phyloP scores from a whole-genome alignment of 2,329 filamentous ascomycete species.

The Cadophora sp. region DNA sequence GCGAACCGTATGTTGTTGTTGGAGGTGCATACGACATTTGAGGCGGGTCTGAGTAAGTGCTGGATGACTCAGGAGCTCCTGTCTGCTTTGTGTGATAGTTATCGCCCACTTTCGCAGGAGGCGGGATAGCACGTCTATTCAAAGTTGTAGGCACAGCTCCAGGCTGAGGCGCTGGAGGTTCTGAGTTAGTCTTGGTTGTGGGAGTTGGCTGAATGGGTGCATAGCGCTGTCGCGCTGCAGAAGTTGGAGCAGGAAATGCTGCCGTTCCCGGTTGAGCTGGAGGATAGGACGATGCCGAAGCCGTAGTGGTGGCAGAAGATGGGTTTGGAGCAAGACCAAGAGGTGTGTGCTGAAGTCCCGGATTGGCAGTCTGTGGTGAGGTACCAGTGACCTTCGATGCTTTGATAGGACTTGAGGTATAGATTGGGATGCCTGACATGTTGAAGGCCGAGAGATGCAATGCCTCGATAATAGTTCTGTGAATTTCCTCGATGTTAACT shows the following conservation, averaged over 20 bases:
- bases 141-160: slow-evolving; percentile 58
- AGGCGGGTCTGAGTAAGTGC: slow-evolving; percentile 48
- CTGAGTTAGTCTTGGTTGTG: slow-evolving; percentile 47
- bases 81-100: slow-evolving; percentile 48
- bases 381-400: slow-evolving; percentile 56
- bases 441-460: slow-evolving; percentile 25
- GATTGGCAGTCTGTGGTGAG: slow-evolving; percentile 53
- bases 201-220: slow-evolving; percentile 51
- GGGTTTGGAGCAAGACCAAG: slow-evolving; percentile 32
- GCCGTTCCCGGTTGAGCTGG: slow-evolving; percentile 57
- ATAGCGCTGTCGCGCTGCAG: slow-evolving; percentile 44
- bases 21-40: slow-evolving; percentile 61
- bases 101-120: slow-evolving; percentile 60
- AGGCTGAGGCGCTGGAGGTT: slow-evolving; percentile 63
- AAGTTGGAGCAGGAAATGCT: slow-evolving; percentile 52
- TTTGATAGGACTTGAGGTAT: slow-evolving; percentile 64
- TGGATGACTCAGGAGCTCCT: slow-evolving; percentile 38
- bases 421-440: slow-evolving; percentile 69
- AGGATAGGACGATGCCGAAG: slow-evolving; percentile 45
- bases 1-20: slow-evolving; percentile 48
- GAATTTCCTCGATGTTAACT: no score
- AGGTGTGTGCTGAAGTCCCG: slow-evolving; percentile 32
- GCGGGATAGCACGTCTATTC: slow-evolving; percentile 49
- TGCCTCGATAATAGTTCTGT: background rate
- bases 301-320: slow-evolving; percentile 40